A percentile compares a stretch with the other conserved stretches of the same genome.
phyloP scores from a whole-genome alignment of 2,329 filamentous ascomycete genomes.

The Trichoderma polysporum region DNA sequence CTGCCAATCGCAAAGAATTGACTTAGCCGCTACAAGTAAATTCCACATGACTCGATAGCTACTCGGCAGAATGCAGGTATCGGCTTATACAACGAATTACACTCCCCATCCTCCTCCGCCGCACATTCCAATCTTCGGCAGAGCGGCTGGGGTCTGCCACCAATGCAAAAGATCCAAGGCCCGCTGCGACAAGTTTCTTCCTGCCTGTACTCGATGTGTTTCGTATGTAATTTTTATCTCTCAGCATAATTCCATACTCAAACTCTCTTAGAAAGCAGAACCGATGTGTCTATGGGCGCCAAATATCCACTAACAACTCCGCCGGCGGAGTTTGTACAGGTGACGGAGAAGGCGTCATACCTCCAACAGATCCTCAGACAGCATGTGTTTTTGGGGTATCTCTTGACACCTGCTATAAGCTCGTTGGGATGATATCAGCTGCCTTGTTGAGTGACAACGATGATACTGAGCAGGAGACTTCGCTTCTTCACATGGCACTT shows the following conservation, averaged over 20 bases:
- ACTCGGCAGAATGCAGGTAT: not conserved
- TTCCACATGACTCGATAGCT: not conserved
- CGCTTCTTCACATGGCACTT: not conserved
- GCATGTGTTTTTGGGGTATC: not conserved
- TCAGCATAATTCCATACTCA: not conserved
- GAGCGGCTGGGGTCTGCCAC: conserved; percentile 14
- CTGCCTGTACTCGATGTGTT: not conserved
- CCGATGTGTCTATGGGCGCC: not conserved
- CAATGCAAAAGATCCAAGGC: conserved; percentile 3
- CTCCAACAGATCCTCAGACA: not conserved
- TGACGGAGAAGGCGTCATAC: not conserved
- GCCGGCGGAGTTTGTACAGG: conserved; percentile 1
- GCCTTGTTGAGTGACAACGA: not conserved
- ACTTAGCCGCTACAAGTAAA: not conserved
- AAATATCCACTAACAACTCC: not conserved
- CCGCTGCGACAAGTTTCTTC: conserved; percentile 7
- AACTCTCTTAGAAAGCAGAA: not conserved
- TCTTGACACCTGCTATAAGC: not conserved
- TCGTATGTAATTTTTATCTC: not conserved
- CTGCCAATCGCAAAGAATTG: not conserved
- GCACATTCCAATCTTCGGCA: not conserved
- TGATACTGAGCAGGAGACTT: not conserved
- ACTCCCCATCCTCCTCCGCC: not conserved
- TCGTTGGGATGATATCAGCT: conserved; percentile 2
- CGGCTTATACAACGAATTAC: not conserved